phyloP scores from a whole-genome alignment of 495 filamentous ascomycete genomes.

The Xylaria grammica region DNA sequence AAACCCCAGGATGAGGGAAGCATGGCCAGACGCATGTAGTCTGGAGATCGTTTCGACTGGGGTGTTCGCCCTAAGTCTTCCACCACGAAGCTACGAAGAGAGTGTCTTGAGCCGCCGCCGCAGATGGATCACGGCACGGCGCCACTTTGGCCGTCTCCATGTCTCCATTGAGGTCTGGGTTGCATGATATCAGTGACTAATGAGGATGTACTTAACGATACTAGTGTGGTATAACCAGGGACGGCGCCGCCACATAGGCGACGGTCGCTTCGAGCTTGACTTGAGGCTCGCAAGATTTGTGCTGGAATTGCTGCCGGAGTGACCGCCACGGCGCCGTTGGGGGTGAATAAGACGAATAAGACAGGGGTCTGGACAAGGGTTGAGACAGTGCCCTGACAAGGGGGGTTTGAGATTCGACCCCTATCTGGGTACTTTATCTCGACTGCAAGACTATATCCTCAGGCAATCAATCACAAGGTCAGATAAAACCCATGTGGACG shows the following conservation, averaged over 20 bases:
- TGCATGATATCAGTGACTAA: slow-evolving; percentile 12
- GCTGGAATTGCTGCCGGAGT: not conserved
- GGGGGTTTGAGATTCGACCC: slow-evolving; percentile 33
- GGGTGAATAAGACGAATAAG: not conserved
- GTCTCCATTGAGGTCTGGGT: too few species aligned
- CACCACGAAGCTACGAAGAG: too few species aligned
- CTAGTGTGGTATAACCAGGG: too few species aligned
- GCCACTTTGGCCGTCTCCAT: too few species aligned
- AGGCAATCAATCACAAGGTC: not conserved
- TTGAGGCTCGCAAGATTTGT: slow-evolving; percentile 5
- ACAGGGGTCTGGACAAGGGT: slow-evolving; percentile 25
- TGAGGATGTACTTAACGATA: not conserved
- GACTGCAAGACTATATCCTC: not conserved
- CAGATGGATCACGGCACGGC: too few species aligned
- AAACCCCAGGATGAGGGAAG: slow-evolving; percentile 17
- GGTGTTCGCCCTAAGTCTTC: slow-evolving; percentile 19
- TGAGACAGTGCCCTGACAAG: slow-evolving; percentile 41
- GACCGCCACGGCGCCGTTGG: not conserved
- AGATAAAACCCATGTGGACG: slow-evolving; percentile 1
- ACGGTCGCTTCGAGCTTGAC: not conserved
- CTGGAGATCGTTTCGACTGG: slow-evolving; percentile 39
- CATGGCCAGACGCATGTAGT: slow-evolving; percentile 20
- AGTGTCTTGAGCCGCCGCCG: too few species aligned
- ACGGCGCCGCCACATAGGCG: too few species aligned
- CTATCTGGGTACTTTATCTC: not conserved